Percentiles rank a stretch among this genome's conserved stretches.
Conservation (phyloP, 2,329 filamentous ascomycete species). For the Cordyceps militaris region DNA sequence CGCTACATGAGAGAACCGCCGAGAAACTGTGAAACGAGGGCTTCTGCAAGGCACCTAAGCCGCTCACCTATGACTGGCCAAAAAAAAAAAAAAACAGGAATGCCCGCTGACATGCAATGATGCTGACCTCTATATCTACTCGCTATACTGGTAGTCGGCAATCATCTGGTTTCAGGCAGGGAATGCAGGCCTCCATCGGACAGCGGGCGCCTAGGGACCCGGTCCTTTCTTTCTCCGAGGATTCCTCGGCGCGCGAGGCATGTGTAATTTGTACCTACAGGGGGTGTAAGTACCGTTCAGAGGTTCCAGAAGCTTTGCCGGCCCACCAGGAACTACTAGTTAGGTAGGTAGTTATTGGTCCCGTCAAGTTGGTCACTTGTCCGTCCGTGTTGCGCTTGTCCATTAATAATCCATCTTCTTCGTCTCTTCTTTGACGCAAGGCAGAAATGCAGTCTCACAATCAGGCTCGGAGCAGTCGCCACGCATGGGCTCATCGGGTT, state of each 20-base stretch:
- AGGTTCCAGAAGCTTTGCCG: background rate
- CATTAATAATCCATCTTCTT: background rate
- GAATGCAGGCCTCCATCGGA: background rate
- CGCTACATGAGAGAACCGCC: too few relatives aligned
- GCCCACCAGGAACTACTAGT: background rate
- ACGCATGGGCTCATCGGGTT: background rate
- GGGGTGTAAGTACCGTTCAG: too few relatives aligned
- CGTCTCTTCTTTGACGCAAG: background rate
- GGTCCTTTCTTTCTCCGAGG: background rate
- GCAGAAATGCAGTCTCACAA: background rate
- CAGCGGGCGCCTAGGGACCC: constrained; percentile 3
- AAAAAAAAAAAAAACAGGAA: too few relatives aligned
- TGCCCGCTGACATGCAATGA: too few relatives aligned
- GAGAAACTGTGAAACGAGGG: too few relatives aligned
- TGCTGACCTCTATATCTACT: too few relatives aligned
- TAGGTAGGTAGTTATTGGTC: too few relatives aligned
- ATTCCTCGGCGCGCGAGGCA: background rate
- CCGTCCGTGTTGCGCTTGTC: background rate
- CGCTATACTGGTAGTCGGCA: too few relatives aligned
- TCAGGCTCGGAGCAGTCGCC: too few relatives aligned
- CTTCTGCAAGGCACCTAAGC: too few relatives aligned
- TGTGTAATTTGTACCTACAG: background rate
- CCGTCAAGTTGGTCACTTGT: background rate
- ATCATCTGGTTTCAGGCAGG: background rate
- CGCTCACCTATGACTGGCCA: too few relatives aligned